Base-by-base conservation (phyloP, 345 rosid genomes). In the Ricinus communis region DNA sequence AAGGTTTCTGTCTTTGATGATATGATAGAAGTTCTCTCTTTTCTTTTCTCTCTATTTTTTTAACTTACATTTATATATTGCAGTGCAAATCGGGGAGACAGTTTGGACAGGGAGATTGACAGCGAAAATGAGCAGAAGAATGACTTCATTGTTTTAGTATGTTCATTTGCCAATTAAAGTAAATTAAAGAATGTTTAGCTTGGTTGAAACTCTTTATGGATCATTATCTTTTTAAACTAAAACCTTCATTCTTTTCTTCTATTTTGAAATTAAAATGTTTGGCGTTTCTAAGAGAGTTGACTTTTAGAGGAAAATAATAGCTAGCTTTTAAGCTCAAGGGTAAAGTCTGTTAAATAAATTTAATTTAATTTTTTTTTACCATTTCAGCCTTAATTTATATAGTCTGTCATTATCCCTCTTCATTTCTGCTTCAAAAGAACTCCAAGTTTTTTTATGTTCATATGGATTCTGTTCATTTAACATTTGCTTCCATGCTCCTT, bases 61-160 rank as follows among this genome's bases (percentile, higher is more conserved):
- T 59, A 47, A 49, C 36, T 59, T 27, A 62, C 54, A 14, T 65
- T 33, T 73, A 21, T 71, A 38, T 75, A 41, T 69, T 76, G 69
- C 85, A 95, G 99, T 79, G 87, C 81, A 51, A 83, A 74, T 81
- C 77, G 51, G 58, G 85, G 85, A 62, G 84, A 81, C 73, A 65
- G 55, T 74, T 77, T 77, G 70, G 87, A 83, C 85, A 65, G 56
- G 70, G 85, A 81, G 68, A 81, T 83, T 15, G 76, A 77, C 31
- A 38, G 22, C 56, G 89, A 83, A 81, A 69, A 81, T 62, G 68
- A 74, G 60, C 81, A 75, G 82, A 79, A 41, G 53, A 79, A 83
- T 43, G 89, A 85, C 80, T 85, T 85, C 82, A 75, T 85, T 71
- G 36, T 83, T 60, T 85, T 85, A 64, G 89, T 83, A 79, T 8